A percentile compares a stretch with the other conserved stretches of the same genome.
phyloP scores from a whole-genome alignment of 2,329 filamentous ascomycete genomes.

The Amauroascus niger region DNA sequence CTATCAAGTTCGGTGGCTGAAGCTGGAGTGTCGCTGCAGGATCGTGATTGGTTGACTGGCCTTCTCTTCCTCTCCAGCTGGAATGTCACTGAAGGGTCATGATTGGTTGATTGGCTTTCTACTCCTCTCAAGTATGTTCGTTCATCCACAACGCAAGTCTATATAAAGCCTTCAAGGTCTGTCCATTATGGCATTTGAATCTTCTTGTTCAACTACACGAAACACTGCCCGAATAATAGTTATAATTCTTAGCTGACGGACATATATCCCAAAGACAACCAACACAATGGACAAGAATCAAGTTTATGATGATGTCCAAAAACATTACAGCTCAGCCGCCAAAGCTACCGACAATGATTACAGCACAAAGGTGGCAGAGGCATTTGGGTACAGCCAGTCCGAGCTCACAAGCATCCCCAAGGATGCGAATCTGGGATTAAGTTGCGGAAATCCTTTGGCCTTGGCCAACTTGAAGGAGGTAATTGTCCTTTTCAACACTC shows the following conservation, averaged over 20 bases:
- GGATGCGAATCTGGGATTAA: slow-evolving; percentile 45
- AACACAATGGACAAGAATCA: slow-evolving; percentile 15
- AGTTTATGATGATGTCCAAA: slow-evolving; percentile 18
- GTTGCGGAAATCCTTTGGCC: slow-evolving; percentile 47
- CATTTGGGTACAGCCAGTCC: slow-evolving; percentile 45
- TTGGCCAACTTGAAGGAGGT: slow-evolving; percentile 42
- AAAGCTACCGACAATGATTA: slow-evolving; percentile 31
- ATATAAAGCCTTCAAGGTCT: neutral
- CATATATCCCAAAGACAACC: too few species aligned
- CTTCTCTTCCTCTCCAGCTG: neutral
- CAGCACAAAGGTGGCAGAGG: slow-evolving; percentile 38
- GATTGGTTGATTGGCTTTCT: neutral
- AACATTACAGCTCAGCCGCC: slow-evolving; percentile 19
- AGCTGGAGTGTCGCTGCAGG: slow-evolving; percentile 4
- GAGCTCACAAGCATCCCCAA: slow-evolving; percentile 41
- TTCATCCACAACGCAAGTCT: neutral
- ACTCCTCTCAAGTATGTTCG: neutral
- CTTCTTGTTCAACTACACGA: neutral
- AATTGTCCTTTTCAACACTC: neutral
- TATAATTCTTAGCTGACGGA: too few species aligned
- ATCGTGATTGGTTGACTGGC: neutral
- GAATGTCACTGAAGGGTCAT: slow-evolving; percentile 6
- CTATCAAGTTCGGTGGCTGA: too few species aligned
- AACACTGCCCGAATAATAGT: too few species aligned
- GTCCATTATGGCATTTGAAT: neutral